Evolutionary conservation across 2,329 filamentous ascomycete species (phyloP), one percentile per base, ranked within the genome.

Genomic region (Sclerotiophoma versabilis): DNA sequence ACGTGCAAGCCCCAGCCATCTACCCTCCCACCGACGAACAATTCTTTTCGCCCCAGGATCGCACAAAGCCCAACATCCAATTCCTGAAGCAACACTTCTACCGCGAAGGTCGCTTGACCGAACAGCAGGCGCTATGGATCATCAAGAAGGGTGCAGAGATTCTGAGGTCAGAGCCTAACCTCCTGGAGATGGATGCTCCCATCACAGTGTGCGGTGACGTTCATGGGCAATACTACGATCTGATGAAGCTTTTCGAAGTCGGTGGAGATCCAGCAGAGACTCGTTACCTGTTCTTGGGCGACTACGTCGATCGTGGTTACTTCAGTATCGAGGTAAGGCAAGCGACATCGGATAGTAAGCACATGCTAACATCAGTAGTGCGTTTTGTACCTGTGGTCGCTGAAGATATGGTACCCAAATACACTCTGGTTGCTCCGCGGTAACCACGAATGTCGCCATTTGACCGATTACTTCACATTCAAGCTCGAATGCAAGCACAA

Each of bases 401-500:
- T 99, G 75, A 99, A 99, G 85, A 98, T 99, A 74, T 96, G 96
- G 86, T 99, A 98, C 75, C 95, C 95, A 48, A 92, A 98, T 77
- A 93, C 92, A 17, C 87, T 99, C 52, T 99, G 95, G 95, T 84
- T 99, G 66, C 86, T 99, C 65, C 91, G 95, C 70, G 95, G 95
- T 65, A 99, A 99, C 79, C 95, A 99, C 80, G 95, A 99, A 80
- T 99, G 95, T 78, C 89, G 95, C 71, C 95, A 99, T 81, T 84
- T 99, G 84, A 99, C 95, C 53, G 95, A 99, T 75, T 99, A 99
- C 83, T 99, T 99, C 80, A 99, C 95, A 58, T 99, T 99, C 83
- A 98, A 99, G 83, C 87, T 99, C 54, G 95, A 99, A 78, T 99
- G 95, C 84, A 97, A 96, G 81, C 95, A 99, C 85, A 99, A 99